Evolutionary conservation across 2,329 filamentous ascomycete species (phyloP), one percentile per base, ranked within the genome.

Genomic region (Cadophora sp.): DNA sequence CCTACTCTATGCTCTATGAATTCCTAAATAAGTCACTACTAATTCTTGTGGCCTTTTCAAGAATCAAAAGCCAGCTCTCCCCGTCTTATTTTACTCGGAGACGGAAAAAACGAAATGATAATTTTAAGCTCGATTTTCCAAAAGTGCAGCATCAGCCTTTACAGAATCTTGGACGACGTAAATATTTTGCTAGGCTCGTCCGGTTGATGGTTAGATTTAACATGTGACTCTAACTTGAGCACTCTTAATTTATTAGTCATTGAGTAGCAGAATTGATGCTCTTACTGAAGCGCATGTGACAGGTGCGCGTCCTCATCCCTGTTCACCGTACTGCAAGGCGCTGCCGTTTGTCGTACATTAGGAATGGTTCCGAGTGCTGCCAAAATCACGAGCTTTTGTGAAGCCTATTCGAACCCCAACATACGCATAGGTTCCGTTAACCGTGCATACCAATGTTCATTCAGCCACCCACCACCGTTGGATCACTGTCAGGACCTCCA

Each of bases 401-500:
- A 48, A n/a, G 43, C 22, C 43, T 48, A 48, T 48, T 48, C 43
- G 43, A 19, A 48, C 19, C 43, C 43, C 43, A n/a, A 48, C 14
- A 48, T 48, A 48, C 43, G 43, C 43, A 48, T 48, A 48, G 43
- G 43, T 48, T 48, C 43, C 22, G 43, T 48, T 48, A 48, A 48
- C 43, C 43, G 22, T 48, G 19, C 43, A 22, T 8, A 48, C 14
- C 43, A 48, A 48, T 48, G 43, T n/a, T n/a, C 43, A 48, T 48
- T 48, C 43, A 48, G 43, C 43, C 19, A 48, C 16, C 43, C 43
- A 48, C 43, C 43, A 19, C 43, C 43, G 19, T 48, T 48, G 43
- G 43, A 48, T 48, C 43, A 48, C 43, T 48, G 43, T 48, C 43
- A 48, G 19, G 9, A 48, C 43, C 43, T 48, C 43, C 43, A n/a